Evolutionary conservation across 176 grass and related monocot genomes (phyloP), one percentile per base, ranked within the genome.

Genomic region (Leersia perrieri): DNA sequence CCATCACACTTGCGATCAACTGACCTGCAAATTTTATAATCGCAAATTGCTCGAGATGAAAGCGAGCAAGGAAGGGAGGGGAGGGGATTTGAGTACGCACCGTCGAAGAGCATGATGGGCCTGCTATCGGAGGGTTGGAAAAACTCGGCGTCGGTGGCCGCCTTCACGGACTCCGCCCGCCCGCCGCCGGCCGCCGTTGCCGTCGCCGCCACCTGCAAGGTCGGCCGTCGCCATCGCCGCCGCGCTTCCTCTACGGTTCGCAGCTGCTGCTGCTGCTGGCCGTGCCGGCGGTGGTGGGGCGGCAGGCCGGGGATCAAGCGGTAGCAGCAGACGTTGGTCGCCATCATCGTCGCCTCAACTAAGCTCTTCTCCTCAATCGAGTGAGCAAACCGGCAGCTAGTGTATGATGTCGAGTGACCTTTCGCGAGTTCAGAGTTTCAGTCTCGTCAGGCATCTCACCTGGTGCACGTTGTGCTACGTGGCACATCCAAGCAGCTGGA

Each of bases 81-180:
- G 53, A 26, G 12, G n/a, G 61, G 6, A 25, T 20, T 26, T 5
- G 0, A n/a, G 72, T 7, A 1, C 34, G 60, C 61, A 94, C 95
- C 96, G 62, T 99, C 96, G 66, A 99, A 95, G 68, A 93, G 92
- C 92, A 93, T 95, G 90, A 99, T 95, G 38, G 88, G 88, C 75
- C 92, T 87, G 5, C 34, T 18, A 63, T 95, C 96, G 49, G 62
- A 22, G 9, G 75, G 49, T 81, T 84, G 88, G 86, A 95, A 95
- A 88, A 95, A 93, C 70, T 99, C 86, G 33, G 75, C 88, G 39
- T 95, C 88, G 14, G 90, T 90, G 68, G 76, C 79, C 38, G 69
- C 84, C 75, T 77, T 84, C 41, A 89, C 68, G 75, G 81, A 76
- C 64, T 77, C 87, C 29, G 84, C 29, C 35, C 28, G 34, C 9